Evolutionary conservation across 1,284 basidiomycete species (phyloP), one percentile per base, ranked within the genome.

Genomic region (Ganoderma boninense): DNA sequence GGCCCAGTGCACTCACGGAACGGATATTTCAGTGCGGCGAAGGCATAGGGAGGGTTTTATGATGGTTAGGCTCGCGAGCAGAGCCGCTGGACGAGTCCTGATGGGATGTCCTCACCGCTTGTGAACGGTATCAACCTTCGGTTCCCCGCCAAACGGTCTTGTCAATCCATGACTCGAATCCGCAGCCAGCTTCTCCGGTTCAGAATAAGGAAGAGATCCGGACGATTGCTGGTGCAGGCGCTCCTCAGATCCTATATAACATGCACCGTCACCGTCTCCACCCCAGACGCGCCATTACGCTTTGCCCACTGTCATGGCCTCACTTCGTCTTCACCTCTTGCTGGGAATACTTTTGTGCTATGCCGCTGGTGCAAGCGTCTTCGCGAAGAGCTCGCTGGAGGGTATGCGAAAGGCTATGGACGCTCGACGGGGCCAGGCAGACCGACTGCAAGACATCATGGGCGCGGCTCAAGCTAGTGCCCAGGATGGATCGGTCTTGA

Each of bases 391-490:
- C 64, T 71, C 73, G 57, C 69, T 83, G 75, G 79, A 83, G 59
- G 76, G 84, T 42, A 82, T 88, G 78, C 82, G 85, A 57, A 82
- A 85, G 49, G 79, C 77, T 14, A 75, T 73, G 76, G 80, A 80
- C 26, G 84, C 87, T 38, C 87, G 88, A 75, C 82, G 82, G 64
- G 86, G 87, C 73, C 86, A 87, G 71, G 73, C 85, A 8, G 79
- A 82, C 62, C 80, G 84, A 26, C 72, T 88, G 77, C 79, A 77
- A 49, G 79, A 82, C 64, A 85, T 87, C 70, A 72, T 87, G 29
- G 84, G 82, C 18, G 82, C 11, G 1, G 54, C 86, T 38, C 63
- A 32, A 13, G 63, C 38, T 26, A 46, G 42, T 13, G 40, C n/a
- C 52, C 26, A 40, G 5, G 42, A n/a, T 7, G 26, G 23, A 18